A percentile compares a stretch with the other conserved stretches of the same genome.
Evolutionary conservation across 495 filamentous ascomycete genomes (phyloP).

Genomic region (Xylaria longipes): DNA sequence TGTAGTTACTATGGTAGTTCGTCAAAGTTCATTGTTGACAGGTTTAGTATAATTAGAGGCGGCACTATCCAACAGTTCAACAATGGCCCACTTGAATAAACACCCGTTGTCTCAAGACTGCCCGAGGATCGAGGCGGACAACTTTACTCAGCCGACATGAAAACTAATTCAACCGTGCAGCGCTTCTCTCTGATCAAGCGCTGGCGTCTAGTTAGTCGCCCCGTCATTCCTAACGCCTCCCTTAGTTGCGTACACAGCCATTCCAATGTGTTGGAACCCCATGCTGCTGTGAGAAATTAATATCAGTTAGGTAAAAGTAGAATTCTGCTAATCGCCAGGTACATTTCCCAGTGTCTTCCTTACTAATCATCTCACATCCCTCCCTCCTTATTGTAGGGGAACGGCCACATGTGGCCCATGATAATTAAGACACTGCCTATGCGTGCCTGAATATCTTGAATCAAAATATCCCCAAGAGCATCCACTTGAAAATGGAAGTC

Average conservation of each 20-base stretch:
- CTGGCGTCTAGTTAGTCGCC: slow-evolving; percentile 4
- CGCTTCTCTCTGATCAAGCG: neutral
- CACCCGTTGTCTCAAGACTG: neutral
- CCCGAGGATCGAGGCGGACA: neutral
- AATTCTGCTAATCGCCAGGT: neutral
- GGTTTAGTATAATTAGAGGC: neutral
- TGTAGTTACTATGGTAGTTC: neutral
- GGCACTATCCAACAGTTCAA: neutral
- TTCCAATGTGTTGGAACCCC: neutral
- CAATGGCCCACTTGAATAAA: neutral
- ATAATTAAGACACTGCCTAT: neutral
- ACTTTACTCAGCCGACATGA: neutral
- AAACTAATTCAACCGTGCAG: neutral
- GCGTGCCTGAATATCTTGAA: neutral
- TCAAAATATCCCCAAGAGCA: neutral
- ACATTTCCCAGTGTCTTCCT: neutral
- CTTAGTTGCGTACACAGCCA: neutral
- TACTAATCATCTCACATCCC: neutral
- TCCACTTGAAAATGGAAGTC: neutral
- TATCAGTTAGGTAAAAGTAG: neutral
- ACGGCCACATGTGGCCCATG: neutral
- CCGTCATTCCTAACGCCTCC: neutral
- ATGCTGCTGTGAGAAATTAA: neutral
- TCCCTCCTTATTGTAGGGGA: neutral
- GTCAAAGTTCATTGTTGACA: neutral